phyloP scores from a whole-genome alignment of 257 asterid genomes.

The Rhazya stricta region DNA sequence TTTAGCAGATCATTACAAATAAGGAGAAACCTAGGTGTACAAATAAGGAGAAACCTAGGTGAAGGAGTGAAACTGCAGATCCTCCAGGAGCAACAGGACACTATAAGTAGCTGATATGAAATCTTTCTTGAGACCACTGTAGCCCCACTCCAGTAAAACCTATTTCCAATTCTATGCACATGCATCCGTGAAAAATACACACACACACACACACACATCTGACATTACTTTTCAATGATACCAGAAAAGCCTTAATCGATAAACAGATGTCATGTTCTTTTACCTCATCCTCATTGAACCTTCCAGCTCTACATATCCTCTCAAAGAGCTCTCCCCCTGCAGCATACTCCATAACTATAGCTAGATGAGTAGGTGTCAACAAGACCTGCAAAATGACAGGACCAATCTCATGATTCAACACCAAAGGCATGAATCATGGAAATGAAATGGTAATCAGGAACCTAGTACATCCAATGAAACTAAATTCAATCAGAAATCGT shows the following conservation, averaged over 20 bases:
- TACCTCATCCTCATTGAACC: slow-evolving; percentile 42
- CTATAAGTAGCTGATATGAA: background rate
- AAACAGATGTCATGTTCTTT: background rate
- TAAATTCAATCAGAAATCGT: background rate
- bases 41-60: background rate
- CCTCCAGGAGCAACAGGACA: background rate
- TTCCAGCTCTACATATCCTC: slow-evolving; percentile 37
- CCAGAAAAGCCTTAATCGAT: background rate
- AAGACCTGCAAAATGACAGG: slow-evolving; percentile 23
- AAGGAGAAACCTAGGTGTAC: background rate
- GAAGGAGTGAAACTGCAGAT: background rate
- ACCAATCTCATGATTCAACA: background rate
- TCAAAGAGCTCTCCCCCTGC: slow-evolving; percentile 46
- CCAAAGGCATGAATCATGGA: background rate
- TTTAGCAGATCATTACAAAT: background rate
- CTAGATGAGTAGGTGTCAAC: slow-evolving; percentile 43
- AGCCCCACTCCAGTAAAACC: background rate
- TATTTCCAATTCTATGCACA: background rate
- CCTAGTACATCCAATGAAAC: background rate
- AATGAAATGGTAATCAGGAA: slow-evolving; percentile 1
- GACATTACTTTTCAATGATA: background rate
- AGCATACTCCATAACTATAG: slow-evolving; percentile 48
- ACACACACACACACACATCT: background rate
- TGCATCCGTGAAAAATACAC: background rate
- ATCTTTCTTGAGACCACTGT: background rate